Base-by-base conservation (phyloP, 257 asterid species). In the Nicotiana obtusifolia region DNA sequence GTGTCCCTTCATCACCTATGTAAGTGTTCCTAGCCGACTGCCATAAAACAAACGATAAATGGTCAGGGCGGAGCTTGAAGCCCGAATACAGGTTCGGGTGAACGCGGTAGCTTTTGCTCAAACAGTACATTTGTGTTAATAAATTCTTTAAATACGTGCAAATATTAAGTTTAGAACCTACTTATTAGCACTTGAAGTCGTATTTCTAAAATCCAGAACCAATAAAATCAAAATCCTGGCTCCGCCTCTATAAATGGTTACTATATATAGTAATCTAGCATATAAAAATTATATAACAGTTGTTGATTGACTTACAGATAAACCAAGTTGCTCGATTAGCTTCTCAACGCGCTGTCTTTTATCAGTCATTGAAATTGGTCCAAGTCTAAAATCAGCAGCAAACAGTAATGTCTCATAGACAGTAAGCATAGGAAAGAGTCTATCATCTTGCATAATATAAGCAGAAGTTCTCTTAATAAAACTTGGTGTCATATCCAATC, bases 1-100 rank as follows among this genome's bases (percentile, higher is more conserved):
- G 84, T 1, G 90, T 91, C 73, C 98, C 98, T 84, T 92, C 98
- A 28, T 93, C 97, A 11, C 95, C 97, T 33, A 93, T 93, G 87
- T 91, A 92, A 16, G 98, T 93, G 81, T 92, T 92, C 87, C 90
- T 82, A 4, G 95, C 56, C 16, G 93, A 85, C 97, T 93, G 87
- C 62, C 80, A 31, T 41, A 33, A 30, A 49, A 57, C 52, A 79
- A 19, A 62, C 15, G 0, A 56, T 14, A 33, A 16, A 16, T 37
- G 47, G 47, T 37, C 47, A 37, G 47, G 44, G 47, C 10, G 8
- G 44, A 37, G 10, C 47, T 35, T 35, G 47, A 37, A 37, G 47
- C 47, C 47, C 2, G 0, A 1, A 37, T 37, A 37, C 10, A 35
- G 44, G 44, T 35, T 30, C 9, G 44, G 9, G 2, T 35, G 47